Evolutionary conservation across 148 eudicot genomes (phyloP).

Genomic region (Rhododendron ferrugineum): DNA sequence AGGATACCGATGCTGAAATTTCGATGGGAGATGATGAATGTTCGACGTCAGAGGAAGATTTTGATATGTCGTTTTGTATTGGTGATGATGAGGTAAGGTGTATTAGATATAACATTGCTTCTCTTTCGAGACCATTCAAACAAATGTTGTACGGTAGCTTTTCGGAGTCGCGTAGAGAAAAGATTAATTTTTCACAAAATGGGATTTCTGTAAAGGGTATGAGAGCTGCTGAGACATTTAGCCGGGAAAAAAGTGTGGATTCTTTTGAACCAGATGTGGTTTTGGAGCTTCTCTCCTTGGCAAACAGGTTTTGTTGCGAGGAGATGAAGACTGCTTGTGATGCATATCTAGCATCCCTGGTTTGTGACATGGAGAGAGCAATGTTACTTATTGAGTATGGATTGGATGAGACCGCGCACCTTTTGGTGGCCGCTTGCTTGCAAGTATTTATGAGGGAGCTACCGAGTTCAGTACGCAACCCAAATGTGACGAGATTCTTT

Average conservation of each 20-base stretch:
- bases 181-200: conserved; percentile 53
- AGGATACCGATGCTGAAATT: neutral
- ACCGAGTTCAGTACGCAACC: conserved; percentile 52
- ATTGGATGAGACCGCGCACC: conserved; percentile 66
- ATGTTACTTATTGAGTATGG: conserved; percentile 68
- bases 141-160: conserved; percentile 66
- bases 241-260: conserved; percentile 57
- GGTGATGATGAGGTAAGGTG: conserved; percentile 74
- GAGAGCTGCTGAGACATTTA: conserved; percentile 69
- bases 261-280: conserved; percentile 45
- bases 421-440: conserved; percentile 78
- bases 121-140: conserved; percentile 68
- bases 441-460: conserved; percentile 77
- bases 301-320: conserved; percentile 77
- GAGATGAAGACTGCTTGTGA: conserved; percentile 77
- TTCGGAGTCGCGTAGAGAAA: conserved; percentile 56
- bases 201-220: conserved; percentile 55
- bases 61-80: conserved; percentile 39
- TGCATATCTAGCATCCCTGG: conserved; percentile 62
- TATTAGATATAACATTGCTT: conserved; percentile 47
- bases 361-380: conserved; percentile 49
- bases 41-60: conserved; percentile 41
- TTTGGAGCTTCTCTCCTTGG: conserved; percentile 65
- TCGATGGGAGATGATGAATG: conserved; percentile 32
- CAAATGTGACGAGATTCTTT: conserved; percentile 53